These are phyloP conservation scores for Dentiscutata heterogama DNA, from an alignment of 371 early-diverging fungal species.

Conservation along the genomic window DNA sequence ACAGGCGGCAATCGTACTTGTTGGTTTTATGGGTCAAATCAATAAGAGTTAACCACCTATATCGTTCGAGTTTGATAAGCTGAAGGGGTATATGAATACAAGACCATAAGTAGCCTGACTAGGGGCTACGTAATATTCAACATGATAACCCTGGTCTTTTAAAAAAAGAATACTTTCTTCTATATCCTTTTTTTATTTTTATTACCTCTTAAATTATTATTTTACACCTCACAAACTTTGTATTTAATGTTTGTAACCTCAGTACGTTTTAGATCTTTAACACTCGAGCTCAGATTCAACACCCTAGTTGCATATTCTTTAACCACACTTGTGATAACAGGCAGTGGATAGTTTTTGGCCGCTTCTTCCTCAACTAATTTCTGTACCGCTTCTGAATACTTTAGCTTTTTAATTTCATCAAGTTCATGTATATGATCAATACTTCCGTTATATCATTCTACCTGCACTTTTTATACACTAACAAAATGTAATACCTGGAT, in stretches of 20 bases:
- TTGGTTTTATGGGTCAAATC: too few species aligned
- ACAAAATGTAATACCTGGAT: not conserved
- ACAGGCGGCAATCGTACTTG: not conserved
- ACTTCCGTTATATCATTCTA: not conserved
- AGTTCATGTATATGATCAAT: not conserved
- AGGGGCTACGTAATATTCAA: too few species aligned
- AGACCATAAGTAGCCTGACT: too few species aligned
- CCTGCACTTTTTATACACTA: not conserved
- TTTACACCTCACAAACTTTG: not conserved
- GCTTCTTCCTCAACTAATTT: not conserved
- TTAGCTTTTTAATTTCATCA: not conserved
- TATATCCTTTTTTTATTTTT: too few species aligned
- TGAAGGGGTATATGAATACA: too few species aligned
- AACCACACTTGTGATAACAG: slow-evolving; percentile 4
- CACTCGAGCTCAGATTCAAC: not conserved
- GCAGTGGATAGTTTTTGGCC: not conserved
- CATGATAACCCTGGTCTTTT: too few species aligned
- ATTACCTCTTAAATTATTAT: too few species aligned
- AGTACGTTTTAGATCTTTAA: not conserved
- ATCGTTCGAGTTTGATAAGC: too few species aligned
- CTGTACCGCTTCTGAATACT: not conserved
- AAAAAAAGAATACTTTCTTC: too few species aligned
- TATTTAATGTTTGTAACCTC: slow-evolving; percentile 10
- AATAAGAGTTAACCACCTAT: too few species aligned
- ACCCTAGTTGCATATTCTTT: not conserved